These are phyloP conservation scores for Globisporangium paddicum DNA, from an alignment of 352 stramenopile genomes.

Conservation along the genomic window DNA sequence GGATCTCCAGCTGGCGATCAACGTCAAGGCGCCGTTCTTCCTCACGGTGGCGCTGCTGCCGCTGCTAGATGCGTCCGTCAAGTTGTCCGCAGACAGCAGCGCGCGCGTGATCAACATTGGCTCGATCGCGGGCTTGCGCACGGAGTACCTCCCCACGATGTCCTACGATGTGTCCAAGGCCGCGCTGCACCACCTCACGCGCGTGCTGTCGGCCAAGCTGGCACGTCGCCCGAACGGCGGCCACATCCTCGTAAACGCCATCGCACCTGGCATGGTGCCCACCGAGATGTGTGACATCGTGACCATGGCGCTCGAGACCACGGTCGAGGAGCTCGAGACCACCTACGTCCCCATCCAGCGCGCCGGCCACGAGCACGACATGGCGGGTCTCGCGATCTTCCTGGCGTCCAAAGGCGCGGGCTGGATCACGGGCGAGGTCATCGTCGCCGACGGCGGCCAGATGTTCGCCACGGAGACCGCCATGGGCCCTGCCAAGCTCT, in stretches of 20 bases:
- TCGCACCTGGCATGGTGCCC: slow-evolving; percentile 91
- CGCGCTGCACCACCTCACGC: slow-evolving; percentile 92
- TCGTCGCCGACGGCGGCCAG: slow-evolving; percentile 90
- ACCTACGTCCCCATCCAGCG: slow-evolving; percentile 76
- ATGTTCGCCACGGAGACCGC: slow-evolving; percentile 40
- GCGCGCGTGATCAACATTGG: slow-evolving; percentile 76
- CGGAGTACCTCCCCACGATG: slow-evolving; percentile 84
- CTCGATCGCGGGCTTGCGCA: slow-evolving; percentile 72
- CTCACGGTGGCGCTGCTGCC: slow-evolving; percentile 88
- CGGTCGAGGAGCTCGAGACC: slow-evolving; percentile 58
- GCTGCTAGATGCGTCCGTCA: slow-evolving; percentile 73
- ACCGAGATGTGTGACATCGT: slow-evolving; percentile 89
- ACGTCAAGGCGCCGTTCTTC: slow-evolving; percentile 95
- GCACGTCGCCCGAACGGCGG: slow-evolving; percentile 68
- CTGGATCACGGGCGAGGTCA: slow-evolving; percentile 91
- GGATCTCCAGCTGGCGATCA: slow-evolving; percentile 91
- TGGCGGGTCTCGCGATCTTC: slow-evolving; percentile 93
- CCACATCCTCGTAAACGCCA: slow-evolving; percentile 94
- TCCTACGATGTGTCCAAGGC: slow-evolving; percentile 96
- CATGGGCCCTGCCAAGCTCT: slow-evolving; percentile 29
- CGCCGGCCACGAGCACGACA: slow-evolving; percentile 87
- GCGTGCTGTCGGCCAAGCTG: slow-evolving; percentile 89
- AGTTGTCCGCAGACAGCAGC: slow-evolving; percentile 25
- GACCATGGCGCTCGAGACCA: slow-evolving; percentile 31
- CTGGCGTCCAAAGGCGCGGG: slow-evolving; percentile 84